These are phyloP conservation scores for Suillus weaverae DNA, from an alignment of 768 basidiomycete species.

Conservation along the genomic window DNA sequence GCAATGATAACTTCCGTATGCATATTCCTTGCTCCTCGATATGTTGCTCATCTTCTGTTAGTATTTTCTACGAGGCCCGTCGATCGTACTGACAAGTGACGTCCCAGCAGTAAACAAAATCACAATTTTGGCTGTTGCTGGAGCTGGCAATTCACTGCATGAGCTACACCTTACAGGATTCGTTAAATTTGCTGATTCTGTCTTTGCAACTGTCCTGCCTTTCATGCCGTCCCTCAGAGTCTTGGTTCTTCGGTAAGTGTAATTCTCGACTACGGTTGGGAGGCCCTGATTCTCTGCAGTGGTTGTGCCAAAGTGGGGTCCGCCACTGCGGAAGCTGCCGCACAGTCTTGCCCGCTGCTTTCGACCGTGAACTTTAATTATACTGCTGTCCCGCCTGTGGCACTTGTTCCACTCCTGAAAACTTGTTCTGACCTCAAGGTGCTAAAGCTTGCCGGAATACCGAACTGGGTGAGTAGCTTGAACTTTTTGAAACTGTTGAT, in stretches of 20 bases:
- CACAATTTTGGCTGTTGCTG: slow-evolving; percentile 48
- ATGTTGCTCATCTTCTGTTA: slow-evolving; percentile 24
- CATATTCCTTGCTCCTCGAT: not conserved
- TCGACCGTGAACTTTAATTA: slow-evolving; percentile 57
- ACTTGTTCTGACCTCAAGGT: slow-evolving; percentile 46
- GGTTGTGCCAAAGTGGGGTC: slow-evolving; percentile 59
- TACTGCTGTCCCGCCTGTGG: slow-evolving; percentile 52
- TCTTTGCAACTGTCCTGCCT: slow-evolving; percentile 51
- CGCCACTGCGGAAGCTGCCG: slow-evolving; percentile 46
- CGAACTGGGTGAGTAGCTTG: slow-evolving; percentile 51
- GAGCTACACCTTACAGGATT: slow-evolving; percentile 55
- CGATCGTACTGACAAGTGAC: slow-evolving; percentile 46
- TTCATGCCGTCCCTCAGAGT: slow-evolving; percentile 44
- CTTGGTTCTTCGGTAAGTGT: slow-evolving; percentile 54
- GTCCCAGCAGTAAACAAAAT: slow-evolving; percentile 52
- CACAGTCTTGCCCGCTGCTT: slow-evolving; percentile 44
- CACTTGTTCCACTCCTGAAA: slow-evolving; percentile 43
- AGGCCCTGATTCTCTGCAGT: slow-evolving; percentile 33
- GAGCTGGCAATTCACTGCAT: slow-evolving; percentile 33
- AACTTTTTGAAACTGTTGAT: not conserved
- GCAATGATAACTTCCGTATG: slow-evolving; percentile 57
- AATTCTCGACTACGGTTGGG: not conserved
- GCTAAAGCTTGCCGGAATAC: slow-evolving; percentile 62
- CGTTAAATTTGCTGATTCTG: slow-evolving; percentile 48
- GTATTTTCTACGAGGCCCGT: slow-evolving; percentile 60